Evolutionary conservation across 1,284 basidiomycete genomes (phyloP).

Genomic region (Cerioporus squamosus): DNA sequence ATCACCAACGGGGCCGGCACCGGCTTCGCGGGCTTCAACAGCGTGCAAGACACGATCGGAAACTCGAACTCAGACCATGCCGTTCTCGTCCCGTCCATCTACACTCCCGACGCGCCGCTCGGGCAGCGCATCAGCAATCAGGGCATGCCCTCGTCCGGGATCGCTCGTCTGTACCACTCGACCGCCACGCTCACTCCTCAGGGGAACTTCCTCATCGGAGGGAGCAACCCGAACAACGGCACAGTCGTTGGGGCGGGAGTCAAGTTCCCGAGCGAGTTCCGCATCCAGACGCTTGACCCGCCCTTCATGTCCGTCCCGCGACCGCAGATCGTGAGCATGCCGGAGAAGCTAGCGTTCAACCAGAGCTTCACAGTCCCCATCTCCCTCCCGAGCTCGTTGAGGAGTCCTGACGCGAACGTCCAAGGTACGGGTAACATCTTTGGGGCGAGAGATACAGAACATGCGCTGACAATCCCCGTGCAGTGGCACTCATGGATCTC

Average conservation of each 20-base stretch:
- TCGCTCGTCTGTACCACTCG: conserved; percentile 50
- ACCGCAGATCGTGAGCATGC: conserved; percentile 39
- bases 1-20: conserved; percentile 51
- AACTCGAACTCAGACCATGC: conserved; percentile 51
- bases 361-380: conserved; percentile 41
- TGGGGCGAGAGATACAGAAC: not conserved
- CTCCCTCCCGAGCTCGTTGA: conserved; percentile 26
- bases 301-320: conserved; percentile 44
- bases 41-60: conserved; percentile 29
- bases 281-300: conserved; percentile 50
- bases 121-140: conserved; percentile 50
- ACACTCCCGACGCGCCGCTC: conserved; percentile 47
- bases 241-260: conserved; percentile 12
- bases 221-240: conserved; percentile 51
- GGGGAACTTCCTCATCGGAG: conserved; percentile 50
- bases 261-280: conserved; percentile 46
- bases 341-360: conserved; percentile 43
- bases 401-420: not conserved
- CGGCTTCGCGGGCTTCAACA: conserved; percentile 51
- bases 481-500: conserved; percentile 48
- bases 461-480: not conserved
- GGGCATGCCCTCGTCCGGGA: conserved; percentile 48
- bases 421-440: not conserved
- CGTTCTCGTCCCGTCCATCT: conserved; percentile 50
- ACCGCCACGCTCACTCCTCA: conserved; percentile 42